Evolutionary conservation across 305 asterid species (phyloP).

Genomic region (Solanum hybrid): DNA sequence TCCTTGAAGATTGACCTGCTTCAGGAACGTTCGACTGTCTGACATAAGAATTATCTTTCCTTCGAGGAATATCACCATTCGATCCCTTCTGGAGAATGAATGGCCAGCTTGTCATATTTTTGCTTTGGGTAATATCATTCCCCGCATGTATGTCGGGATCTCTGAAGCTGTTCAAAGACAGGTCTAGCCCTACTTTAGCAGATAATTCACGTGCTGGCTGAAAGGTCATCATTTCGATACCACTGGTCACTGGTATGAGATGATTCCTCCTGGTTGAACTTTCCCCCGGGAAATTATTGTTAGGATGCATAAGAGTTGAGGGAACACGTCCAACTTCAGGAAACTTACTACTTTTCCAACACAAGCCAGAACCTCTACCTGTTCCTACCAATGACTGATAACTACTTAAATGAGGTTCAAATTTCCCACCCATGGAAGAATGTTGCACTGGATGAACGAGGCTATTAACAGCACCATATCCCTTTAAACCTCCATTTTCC

Average conservation of each 20-base stretch:
- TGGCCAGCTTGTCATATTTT: conserved; percentile 12
- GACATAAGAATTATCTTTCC: conserved; percentile 6
- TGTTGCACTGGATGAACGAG: not conserved
- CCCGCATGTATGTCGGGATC: not conserved
- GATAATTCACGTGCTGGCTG: conserved; percentile 6
- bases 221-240: not conserved
- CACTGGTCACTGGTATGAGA: not conserved
- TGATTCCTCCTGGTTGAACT: conserved; percentile 9
- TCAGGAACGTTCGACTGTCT: not conserved
- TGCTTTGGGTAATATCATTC: conserved; percentile 17
- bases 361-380: not conserved
- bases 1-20: conserved; percentile 6
- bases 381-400: not conserved
- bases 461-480: not conserved
- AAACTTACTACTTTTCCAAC: not conserved
- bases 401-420: not conserved
- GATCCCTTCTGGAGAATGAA: conserved; percentile 12
- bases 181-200: conserved; percentile 16
- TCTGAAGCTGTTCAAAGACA: conserved; percentile 18
- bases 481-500: not conserved
- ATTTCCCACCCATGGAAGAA: conserved; percentile 7
- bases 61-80: not conserved
- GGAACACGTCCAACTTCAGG: conserved; percentile 10
- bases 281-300: conserved; percentile 6
- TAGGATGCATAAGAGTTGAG: conserved; percentile 2